Evolutionary conservation across 2,329 filamentous ascomycete species (phyloP).

Genomic region (Neurospora sp.): DNA sequence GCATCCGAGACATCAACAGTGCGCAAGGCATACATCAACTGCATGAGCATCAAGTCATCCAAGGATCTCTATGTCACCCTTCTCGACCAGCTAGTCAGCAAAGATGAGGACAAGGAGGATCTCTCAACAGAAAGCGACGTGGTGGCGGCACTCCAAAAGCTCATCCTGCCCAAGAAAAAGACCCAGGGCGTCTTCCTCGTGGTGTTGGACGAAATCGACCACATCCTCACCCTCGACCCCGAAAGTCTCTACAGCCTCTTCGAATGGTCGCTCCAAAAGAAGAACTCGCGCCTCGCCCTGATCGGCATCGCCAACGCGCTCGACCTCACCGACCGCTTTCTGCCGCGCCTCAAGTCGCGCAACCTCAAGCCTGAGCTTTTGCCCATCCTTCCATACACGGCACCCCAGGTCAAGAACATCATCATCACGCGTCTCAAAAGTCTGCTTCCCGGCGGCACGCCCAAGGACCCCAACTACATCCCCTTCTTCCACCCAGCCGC

Average conservation of each 20-base stretch:
- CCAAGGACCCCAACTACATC: slow-evolving; percentile 45
- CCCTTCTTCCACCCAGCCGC: slow-evolving; percentile 92
- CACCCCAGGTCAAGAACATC: slow-evolving; percentile 75
- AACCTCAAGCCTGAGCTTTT: slow-evolving; percentile 84
- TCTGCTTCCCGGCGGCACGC: slow-evolving; percentile 49
- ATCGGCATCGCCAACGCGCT: slow-evolving; percentile 94
- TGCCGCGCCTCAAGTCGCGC: slow-evolving; percentile 85
- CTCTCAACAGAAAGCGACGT: slow-evolving; percentile 57
- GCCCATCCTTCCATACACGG: slow-evolving; percentile 87
- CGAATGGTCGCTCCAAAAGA: slow-evolving; percentile 76
- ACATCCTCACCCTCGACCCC: slow-evolving; percentile 78
- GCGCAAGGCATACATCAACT: slow-evolving; percentile 77
- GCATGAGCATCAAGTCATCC: slow-evolving; percentile 89
- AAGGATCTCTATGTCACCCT: slow-evolving; percentile 77
- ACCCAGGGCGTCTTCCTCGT: slow-evolving; percentile 60
- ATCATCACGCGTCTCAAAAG: slow-evolving; percentile 75
- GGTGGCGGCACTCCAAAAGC: slow-evolving; percentile 54
- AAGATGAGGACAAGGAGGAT: slow-evolving; percentile 52
- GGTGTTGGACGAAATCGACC: slow-evolving; percentile 89
- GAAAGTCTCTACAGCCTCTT: slow-evolving; percentile 91
- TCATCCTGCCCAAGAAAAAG: slow-evolving; percentile 58
- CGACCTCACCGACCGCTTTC: slow-evolving; percentile 87
- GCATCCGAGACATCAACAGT: slow-evolving; percentile 37
- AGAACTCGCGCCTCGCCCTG: slow-evolving; percentile 67
- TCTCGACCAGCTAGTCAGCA: slow-evolving; percentile 53